Percentiles rank a stretch among this genome's conserved stretches.
Evolutionary conservation across 1,139 yeast genomes (phyloP).

Genomic region (Chernovozyma aurita): DNA sequence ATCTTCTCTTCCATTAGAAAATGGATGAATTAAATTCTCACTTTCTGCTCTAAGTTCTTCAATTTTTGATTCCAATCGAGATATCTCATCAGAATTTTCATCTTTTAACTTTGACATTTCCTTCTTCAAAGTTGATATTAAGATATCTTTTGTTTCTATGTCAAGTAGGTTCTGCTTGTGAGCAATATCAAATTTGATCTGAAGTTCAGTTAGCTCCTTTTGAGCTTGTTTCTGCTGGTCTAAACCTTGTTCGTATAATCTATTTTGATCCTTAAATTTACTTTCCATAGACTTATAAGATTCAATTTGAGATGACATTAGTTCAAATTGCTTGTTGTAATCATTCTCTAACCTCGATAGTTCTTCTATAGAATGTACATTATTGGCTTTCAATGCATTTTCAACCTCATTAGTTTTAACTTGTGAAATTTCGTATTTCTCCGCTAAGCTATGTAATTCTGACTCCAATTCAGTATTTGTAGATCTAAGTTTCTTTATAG

Average conservation of each 20-base stretch:
- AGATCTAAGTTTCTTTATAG: conserved; percentile 58
- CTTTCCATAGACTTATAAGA: conserved; percentile 28
- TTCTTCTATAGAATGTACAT: conserved; percentile 6
- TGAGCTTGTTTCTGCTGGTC: conserved; percentile 23
- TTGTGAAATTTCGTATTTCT: conserved; percentile 26
- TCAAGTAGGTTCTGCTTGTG: conserved; percentile 38
- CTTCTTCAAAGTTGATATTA: conserved; percentile 22
- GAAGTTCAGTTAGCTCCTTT: conserved; percentile 34
- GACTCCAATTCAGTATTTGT: conserved; percentile 42
- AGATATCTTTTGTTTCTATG: conserved; percentile 23
- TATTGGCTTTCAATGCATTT: conserved; percentile 24
- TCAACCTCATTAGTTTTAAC: conserved; percentile 31
- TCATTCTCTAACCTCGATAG: neutral
- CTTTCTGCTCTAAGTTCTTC: conserved; percentile 34
- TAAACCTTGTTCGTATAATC: conserved; percentile 30
- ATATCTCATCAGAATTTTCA: conserved; percentile 43
- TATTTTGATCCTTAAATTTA: conserved; percentile 35
- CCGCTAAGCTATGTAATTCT: conserved; percentile 31
- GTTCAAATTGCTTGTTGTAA: conserved; percentile 14
- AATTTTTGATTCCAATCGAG: conserved; percentile 46
- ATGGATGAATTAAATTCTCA: conserved; percentile 15
- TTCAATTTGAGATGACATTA: conserved; percentile 15
- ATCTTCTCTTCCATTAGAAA: conserved; percentile 13
- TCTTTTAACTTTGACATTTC: conserved; percentile 25
- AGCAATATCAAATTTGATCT: conserved; percentile 35